Base-by-base conservation (phyloP, 148 eudicot genomes). In the Dianthus caryophyllus region DNA sequence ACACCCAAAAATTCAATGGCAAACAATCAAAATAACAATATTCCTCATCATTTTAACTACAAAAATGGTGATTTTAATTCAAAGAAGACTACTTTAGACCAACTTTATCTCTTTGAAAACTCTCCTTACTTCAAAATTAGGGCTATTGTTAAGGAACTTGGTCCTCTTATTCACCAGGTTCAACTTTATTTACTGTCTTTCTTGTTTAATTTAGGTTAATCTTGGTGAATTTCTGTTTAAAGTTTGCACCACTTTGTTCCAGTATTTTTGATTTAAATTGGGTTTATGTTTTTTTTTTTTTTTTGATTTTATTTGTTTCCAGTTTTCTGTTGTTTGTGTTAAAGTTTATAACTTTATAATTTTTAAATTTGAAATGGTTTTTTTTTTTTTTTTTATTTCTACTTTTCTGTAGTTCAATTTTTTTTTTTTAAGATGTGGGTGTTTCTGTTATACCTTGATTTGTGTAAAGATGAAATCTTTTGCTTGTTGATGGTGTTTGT, bases 131-230 rank as follows among this genome's bases (percentile, higher is more conserved):
- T 72, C 75, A 92, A 92, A 76, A 77, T 92, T 60, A 85, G 96
- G 2, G 79, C 83, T 51, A 6, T 82, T 70, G 67, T 84, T 51
- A 79, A 60, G 60, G 83, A 85, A 54, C 87, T 89, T 69, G 96
- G 98, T 36, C 94, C 98, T 30, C 88, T 84, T 63, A 75, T 92
- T 79, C 84, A 89, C 24, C 60, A 92, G 98, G 97, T 92, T 21
- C 24, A 33, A 8, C 49, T 30, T 54, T 54, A 30, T 65, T 73
- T 26, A 21, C 48, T 61, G 10, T n/a, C 9, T 67, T 62, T 61
- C n/a, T 11, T 64, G 46, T 33, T 47, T 55, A 39, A 65, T 31
- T 59, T 44, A 27, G n/a, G 0, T 25, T 14, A 16, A 46, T 61
- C 47, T 2, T 58, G 13, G 65, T 12, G 10, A 11, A 22, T 33